Conservation (phyloP, 2,329 filamentous ascomycete genomes). For the Phaeomoniella chlamydospora region DNA sequence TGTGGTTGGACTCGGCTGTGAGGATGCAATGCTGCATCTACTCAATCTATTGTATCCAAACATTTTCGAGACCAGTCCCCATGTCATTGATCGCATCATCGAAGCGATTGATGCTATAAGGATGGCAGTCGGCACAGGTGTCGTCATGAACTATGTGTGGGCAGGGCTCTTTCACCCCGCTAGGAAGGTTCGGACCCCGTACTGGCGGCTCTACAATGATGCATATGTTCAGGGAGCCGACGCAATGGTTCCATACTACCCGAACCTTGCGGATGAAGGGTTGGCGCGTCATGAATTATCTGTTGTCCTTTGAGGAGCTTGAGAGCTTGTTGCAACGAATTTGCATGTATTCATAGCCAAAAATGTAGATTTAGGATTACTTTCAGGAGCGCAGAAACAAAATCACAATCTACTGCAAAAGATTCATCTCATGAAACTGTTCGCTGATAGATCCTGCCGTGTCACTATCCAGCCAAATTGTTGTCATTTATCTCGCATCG, state of each 20-base stretch:
- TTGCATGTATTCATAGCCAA: no score
- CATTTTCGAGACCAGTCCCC: slow-evolving; percentile 91
- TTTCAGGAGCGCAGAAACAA: no score
- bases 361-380: no score
- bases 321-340: no score
- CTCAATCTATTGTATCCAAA: slow-evolving; percentile 95
- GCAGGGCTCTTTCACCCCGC: slow-evolving; percentile 94
- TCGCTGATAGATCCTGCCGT: no score
- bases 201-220: slow-evolving; percentile 95
- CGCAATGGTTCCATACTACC: slow-evolving; percentile 93
- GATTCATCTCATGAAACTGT: no score
- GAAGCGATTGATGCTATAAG: slow-evolving; percentile 94
- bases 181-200: slow-evolving; percentile 82
- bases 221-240: slow-evolving; percentile 90
- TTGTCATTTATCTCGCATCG: no score
- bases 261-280: slow-evolving; percentile 66
- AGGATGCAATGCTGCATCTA: slow-evolving; percentile 96
- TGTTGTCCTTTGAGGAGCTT: slow-evolving; percentile 55
- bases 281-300: slow-evolving; percentile 67
- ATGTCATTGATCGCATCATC: slow-evolving; percentile 95
- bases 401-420: no score
- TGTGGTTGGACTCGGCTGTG: slow-evolving; percentile 92
- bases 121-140: slow-evolving; percentile 79
- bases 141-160: slow-evolving; percentile 97
- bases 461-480: no score